Evolutionary conservation across 2,329 filamentous ascomycete genomes (phyloP), one percentile per base, ranked within the genome.

Genomic region (Colletotrichum eremochloae): DNA sequence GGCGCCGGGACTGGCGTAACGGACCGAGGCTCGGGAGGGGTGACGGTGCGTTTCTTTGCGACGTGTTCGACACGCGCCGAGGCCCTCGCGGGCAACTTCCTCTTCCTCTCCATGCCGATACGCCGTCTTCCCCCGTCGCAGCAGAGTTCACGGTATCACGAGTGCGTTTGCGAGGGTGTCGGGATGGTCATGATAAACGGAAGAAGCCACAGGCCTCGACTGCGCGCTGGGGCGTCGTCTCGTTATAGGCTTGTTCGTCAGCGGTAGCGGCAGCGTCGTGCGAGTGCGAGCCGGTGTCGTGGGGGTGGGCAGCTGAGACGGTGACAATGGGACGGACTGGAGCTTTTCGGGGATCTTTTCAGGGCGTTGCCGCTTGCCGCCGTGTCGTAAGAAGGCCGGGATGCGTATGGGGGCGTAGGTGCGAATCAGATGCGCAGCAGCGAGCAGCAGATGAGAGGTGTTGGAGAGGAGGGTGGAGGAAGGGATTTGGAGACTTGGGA

Each of bases 41-140:
- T 90, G 36, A 85, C 81, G 63, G 85, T 89, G 75, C 89, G 86
- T 78, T 88, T 90, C 83, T 92, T 92, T 65, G 86, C 84, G 66
- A 84, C 85, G 70, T 88, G 86, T 75, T 92, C 90, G 70, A 85
- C 84, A 75, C 90, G 86, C 75, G 90, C 88, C 56, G 89, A 87
- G 66, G 89, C 88, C 78, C 90, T 87, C 53, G 90, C 86, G 31
- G 90, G 90, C 73, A 91, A 82, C 82, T 91, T 92, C 79, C 90
- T 86, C 83, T 92, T 92, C 79, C 84, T 87, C 83, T 92, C 90
- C 89, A 92, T 92, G 60, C 15, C 58, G 40, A 48, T 63, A 20
- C 20, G 48, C 66, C 66, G 55, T 65, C 67, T 65, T 24, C 24
- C 67, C 61, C 70, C 42, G 61, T 60, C 55, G 61, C 58, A 64